phyloP scores from a whole-genome alignment of 2,329 filamentous ascomycete genomes.

The Exophiala sp. region DNA sequence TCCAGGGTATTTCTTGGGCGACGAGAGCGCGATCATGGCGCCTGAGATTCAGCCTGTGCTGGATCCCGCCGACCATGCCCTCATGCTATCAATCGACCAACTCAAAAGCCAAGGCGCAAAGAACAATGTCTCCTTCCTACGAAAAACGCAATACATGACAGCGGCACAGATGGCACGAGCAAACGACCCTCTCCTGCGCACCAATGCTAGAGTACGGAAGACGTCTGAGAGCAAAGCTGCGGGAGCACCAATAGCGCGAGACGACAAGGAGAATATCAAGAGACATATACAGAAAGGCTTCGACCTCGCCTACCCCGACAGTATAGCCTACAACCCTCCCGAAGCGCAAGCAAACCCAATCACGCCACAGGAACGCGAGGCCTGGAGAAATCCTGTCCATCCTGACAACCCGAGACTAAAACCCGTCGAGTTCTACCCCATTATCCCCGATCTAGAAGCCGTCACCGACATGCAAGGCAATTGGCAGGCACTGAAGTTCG shows the following conservation, averaged over 20 bases:
- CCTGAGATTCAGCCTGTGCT: slow-evolving; percentile 66
- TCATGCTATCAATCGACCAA: slow-evolving; percentile 78
- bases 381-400: slow-evolving; percentile 59
- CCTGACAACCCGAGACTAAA: slow-evolving; percentile 56
- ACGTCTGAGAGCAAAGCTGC: slow-evolving; percentile 26
- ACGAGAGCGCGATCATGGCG: slow-evolving; percentile 87
- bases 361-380: slow-evolving; percentile 49
- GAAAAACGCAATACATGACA: slow-evolving; percentile 88
- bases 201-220: slow-evolving; percentile 8
- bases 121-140: slow-evolving; percentile 81
- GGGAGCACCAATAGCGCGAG: slow-evolving; percentile 39
- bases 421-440: slow-evolving; percentile 57
- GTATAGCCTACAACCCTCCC: slow-evolving; percentile 53
- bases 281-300: slow-evolving; percentile 62
- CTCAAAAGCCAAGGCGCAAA: slow-evolving; percentile 78
- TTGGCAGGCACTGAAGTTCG: slow-evolving; percentile 61
- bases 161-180: slow-evolving; percentile 32
- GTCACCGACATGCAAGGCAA: slow-evolving; percentile 54
- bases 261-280: slow-evolving; percentile 60
- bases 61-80: slow-evolving; percentile 77
- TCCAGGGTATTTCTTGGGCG: slow-evolving; percentile 89
- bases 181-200: slow-evolving; percentile 31
- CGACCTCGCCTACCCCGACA: slow-evolving; percentile 61
- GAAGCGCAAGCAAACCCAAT: slow-evolving; percentile 22
- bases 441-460: slow-evolving; percentile 60